Base-by-base conservation (phyloP, 208 protist species). In the Acanthamoeba lugdunensis region DNA sequence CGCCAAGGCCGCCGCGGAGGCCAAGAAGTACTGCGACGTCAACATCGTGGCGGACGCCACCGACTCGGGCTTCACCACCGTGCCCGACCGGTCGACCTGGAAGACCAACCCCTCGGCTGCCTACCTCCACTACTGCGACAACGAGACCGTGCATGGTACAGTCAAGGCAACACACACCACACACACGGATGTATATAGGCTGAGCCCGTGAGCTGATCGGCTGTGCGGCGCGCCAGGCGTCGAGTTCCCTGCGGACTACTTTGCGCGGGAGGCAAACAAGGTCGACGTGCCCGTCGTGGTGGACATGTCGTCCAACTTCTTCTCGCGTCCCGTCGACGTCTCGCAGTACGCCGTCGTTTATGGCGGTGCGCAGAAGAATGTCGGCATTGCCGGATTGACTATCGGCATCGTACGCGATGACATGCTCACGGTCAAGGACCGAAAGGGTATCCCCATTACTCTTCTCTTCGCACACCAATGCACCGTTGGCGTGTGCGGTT, bases 271-370 rank as follows among this genome's bases (percentile, higher is more conserved):
- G 7, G 85, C 94, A 30, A 95, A 69, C 45, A 93, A 94, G 14
- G 93, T 87, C 7, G 81, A 54, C 48, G 73, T 98, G 13, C 95
- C 95, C 1, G 75, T 98, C 63, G 96, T 98, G 63, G 94, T 90
- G 69, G 97, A 98, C 71, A 97, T 98, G 96, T 97, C 96, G 30
- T 98, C 97, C 16, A 98, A 98, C 73, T 97, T 98, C 52, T 85
- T 98, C 23, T 96, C 96, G 6, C 94, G 95, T 8, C 89, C 95
- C 45, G 21, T 87, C 14, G 79, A 87, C 52, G 33, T 87, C 25
- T 65, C 79, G 14, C 84, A n/a, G 30, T 90, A 82, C n/a, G 52
- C 65, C 18, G 79, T 94, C 63, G 84, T 94, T 52, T 93, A 90
- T 21, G 79, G 61, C 41, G 96, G 97, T 89, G 97, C 97, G 37